phyloP scores from a whole-genome alignment of 2,329 filamentous ascomycete genomes.

The Gyromitra esculenta region DNA sequence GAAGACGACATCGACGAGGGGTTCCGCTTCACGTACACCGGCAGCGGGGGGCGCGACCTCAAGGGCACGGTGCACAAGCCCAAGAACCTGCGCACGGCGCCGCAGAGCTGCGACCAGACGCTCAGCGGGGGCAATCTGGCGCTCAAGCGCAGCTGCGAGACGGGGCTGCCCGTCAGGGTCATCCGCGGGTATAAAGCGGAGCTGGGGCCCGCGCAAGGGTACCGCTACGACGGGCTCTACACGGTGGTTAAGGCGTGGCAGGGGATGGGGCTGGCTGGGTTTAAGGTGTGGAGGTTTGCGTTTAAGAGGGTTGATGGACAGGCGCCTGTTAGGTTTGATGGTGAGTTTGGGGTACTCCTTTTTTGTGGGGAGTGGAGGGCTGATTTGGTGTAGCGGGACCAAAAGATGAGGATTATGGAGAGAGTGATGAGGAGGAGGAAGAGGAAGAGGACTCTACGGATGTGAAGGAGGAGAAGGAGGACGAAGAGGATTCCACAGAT shows the following conservation, averaged over 20 bases:
- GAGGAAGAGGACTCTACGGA: too few relatives aligned
- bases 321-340: conserved; percentile 46
- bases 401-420: background rate
- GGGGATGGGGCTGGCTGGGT: conserved; percentile 53
- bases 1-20: conserved; percentile 56
- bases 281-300: conserved; percentile 55
- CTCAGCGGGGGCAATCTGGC: conserved; percentile 52
- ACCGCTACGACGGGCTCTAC: conserved; percentile 57
- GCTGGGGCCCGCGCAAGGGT: conserved; percentile 53
- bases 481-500: background rate
- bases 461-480: background rate
- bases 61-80: conserved; percentile 48
- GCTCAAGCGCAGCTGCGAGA: conserved; percentile 50
- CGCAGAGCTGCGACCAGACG: conserved; percentile 52
- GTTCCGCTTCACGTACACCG: conserved; percentile 56
- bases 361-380: background rate
- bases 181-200: conserved; percentile 55
- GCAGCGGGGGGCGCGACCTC: conserved; percentile 55
- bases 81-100: conserved; percentile 55
- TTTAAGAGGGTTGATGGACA: conserved; percentile 56
- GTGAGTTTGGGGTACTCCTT: conserved; percentile 27
- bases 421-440: background rate
- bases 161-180: conserved; percentile 53
- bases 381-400: conserved; percentile 19
- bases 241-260: conserved; percentile 53